Evolutionary conservation across 2,329 filamentous ascomycete species (phyloP).

Genomic region (Colletotrichum eleusines): DNA sequence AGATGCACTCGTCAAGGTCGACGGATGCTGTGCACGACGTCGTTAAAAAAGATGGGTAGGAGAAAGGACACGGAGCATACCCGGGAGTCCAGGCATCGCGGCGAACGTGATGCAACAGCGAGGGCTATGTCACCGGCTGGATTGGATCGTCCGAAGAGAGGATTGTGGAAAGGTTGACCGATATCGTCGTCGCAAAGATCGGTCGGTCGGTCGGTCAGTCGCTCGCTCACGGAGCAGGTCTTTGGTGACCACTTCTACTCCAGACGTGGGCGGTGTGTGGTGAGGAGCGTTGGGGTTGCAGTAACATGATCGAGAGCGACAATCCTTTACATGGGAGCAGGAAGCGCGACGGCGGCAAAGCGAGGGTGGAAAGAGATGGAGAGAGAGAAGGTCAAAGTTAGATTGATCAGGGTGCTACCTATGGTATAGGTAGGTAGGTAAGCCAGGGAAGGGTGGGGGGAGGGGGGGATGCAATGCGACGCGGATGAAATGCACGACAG

Average conservation of each 20-base stretch:
- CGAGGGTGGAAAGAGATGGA: not conserved
- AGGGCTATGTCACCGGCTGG: not conserved
- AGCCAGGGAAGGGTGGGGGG: not conserved
- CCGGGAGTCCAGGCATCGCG: constrained; percentile 69
- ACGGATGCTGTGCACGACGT: constrained; percentile 77
- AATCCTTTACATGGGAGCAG: constrained; percentile 48
- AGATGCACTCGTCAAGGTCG: constrained; percentile 98
- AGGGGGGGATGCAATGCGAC: constrained; percentile 6
- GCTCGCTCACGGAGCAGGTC: constrained; percentile 45
- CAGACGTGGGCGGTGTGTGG: constrained; percentile 52
- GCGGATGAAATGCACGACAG: constrained; percentile 2
- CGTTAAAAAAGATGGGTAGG: constrained; percentile 19
- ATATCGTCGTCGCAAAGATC: not conserved
- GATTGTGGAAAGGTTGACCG: not conserved
- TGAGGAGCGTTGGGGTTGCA: constrained; percentile 51
- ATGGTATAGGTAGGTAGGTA: not conserved
- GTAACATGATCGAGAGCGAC: constrained; percentile 57
- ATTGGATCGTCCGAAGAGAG: not conserved
- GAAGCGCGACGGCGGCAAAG: constrained; percentile 18
- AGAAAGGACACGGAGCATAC: constrained; percentile 50
- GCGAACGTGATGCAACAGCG: constrained; percentile 23
- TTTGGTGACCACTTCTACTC: constrained; percentile 50
- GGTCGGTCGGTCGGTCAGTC: too few relatives aligned
- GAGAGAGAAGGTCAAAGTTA: not conserved
- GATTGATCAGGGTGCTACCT: not conserved